phyloP scores from a whole-genome alignment of 2,329 filamentous ascomycete species.

The Apiospora hydei region DNA sequence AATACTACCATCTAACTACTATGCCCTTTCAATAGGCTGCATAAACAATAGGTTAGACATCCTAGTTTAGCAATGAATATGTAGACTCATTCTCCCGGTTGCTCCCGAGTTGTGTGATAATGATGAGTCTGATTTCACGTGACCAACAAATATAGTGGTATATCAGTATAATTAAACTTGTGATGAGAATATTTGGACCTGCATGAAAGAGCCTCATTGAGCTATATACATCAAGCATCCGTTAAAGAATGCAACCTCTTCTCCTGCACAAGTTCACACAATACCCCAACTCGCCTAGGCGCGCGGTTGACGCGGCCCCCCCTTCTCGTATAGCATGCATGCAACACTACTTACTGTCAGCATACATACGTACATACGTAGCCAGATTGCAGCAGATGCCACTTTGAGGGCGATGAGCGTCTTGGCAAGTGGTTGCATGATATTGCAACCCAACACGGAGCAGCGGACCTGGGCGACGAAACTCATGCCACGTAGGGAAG shows the following conservation, averaged over 20 bases:
- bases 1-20: too few relatives aligned
- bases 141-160: neutral
- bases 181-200: neutral
- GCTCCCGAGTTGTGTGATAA: neutral
- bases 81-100: too few relatives aligned
- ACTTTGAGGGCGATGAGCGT: neutral
- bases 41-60: neutral
- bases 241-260: neutral
- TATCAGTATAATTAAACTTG: neutral
- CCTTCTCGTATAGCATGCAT: neutral
- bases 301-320: neutral
- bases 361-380: neutral
- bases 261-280: neutral
- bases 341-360: neutral
- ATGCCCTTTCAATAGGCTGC: neutral
- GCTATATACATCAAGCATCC: neutral
- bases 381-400: neutral
- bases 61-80: neutral
- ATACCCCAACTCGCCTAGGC: neutral
- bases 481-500: neutral
- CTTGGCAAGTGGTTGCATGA: neutral
- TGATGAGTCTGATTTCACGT: neutral
- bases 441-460: constrained; percentile 10
- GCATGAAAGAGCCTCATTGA: neutral
- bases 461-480: neutral